Evolutionary conservation across 2,329 filamentous ascomycete genomes (phyloP).

Genomic region (Aureobasidium mangrovei): DNA sequence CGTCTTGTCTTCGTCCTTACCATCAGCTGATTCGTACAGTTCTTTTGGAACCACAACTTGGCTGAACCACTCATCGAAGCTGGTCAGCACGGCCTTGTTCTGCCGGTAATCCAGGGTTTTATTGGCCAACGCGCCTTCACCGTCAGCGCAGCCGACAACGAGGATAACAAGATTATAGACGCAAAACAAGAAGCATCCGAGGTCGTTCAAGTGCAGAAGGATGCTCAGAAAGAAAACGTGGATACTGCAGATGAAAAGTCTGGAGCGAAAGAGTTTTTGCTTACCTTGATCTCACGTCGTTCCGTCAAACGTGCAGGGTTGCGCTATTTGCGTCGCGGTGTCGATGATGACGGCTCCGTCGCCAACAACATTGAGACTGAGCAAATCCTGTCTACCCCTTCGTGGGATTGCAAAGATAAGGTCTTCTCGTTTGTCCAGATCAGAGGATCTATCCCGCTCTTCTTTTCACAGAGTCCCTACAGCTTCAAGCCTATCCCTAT

Average conservation of each 20-base stretch:
- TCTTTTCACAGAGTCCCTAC: slow-evolving; percentile 92
- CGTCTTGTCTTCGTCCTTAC: slow-evolving; percentile 14
- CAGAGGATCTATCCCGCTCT: slow-evolving; percentile 84
- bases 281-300: slow-evolving; percentile 88
- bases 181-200: slow-evolving; percentile 18
- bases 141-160: slow-evolving; percentile 20
- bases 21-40: slow-evolving; percentile 35
- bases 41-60: slow-evolving; percentile 85
- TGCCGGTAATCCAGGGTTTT: slow-evolving; percentile 90
- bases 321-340: slow-evolving; percentile 79
- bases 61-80: slow-evolving; percentile 63
- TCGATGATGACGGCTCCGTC: slow-evolving; percentile 80
- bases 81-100: slow-evolving; percentile 60
- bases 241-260: slow-evolving; percentile 10
- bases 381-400: slow-evolving; percentile 70
- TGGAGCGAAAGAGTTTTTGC: slow-evolving; percentile 48
- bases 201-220: slow-evolving; percentile 17
- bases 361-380: slow-evolving; percentile 94
- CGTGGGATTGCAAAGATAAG: slow-evolving; percentile 53
- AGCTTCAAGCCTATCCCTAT: slow-evolving; percentile 81
- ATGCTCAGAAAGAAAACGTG: slow-evolving; percentile 14
- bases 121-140: slow-evolving; percentile 78
- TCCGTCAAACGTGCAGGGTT: slow-evolving; percentile 80
- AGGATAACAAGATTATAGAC: slow-evolving; percentile 24
- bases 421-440: slow-evolving; percentile 80